Evolutionary conservation across 208 protist species (phyloP), one percentile per base, ranked within the genome.

Genomic region (Leishmania amazonensis): DNA sequence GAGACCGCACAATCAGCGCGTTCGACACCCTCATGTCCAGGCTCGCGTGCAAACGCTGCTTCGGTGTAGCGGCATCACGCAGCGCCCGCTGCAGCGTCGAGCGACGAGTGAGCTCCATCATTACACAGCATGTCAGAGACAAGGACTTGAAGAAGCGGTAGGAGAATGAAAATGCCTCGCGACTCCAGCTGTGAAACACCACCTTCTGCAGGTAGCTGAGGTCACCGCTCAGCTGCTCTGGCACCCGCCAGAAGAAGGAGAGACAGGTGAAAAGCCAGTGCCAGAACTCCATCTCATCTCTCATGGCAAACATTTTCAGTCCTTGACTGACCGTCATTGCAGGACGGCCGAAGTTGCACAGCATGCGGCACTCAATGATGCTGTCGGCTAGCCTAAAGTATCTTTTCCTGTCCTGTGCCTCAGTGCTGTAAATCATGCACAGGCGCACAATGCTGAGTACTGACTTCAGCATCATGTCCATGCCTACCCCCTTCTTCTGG

Each of bases 81-180:
- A 84, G 58, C 17, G 77, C 67, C 40, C 21, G 19, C 58, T 78
- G 64, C 57, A 93, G 81, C 57, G 68, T 53, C 4, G 53, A 68
- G 49, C 79, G 81, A 11, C 78, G 84, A 15, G 81, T 75, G 28
- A 97, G 24, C 67, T 95, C 90, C 38, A 83, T 77, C 51, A 96
- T 77, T 21, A 96, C 65, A 53, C 87, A 85, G 80, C 86, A 96
- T 40, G 93, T 96, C 40, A 98, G 80, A 24, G 93, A 96, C 62
- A 95, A 81, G 11, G 95, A 96, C 85, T 98, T 98, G 81, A 95
- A 98, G 78, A 98, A 96, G 77, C 91, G 91, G 85, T 97, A 98
- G 74, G 80, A 90, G 58, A 93, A 94, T 15, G 92, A 95, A 31
- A 97, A 81, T 19, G 79, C 86, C 38, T 81, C 67, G 21, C 95